Evolutionary conservation across 2,329 filamentous ascomycete species (phyloP).

Genomic region (Zymoseptoria tritici): DNA sequence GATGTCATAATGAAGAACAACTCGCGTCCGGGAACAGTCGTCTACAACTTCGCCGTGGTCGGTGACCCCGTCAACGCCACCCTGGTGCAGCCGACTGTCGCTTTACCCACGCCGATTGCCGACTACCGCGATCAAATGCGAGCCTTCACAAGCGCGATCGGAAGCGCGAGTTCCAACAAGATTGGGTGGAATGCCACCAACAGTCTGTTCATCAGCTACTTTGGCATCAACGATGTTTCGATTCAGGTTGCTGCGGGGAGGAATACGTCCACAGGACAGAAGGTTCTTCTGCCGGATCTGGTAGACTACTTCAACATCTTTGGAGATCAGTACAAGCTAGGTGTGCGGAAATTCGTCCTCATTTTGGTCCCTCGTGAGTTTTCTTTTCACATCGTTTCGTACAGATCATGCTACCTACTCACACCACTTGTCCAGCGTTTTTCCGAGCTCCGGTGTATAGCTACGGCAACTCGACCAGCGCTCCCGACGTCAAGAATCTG

Average conservation of each 20-base stretch:
- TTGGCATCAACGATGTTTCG: constrained; percentile 9
- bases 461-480: background rate
- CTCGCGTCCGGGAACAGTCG: background rate
- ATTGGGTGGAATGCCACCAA: constrained; percentile 5
- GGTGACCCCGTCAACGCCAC: constrained; percentile 6
- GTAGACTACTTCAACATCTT: constrained; percentile 1
- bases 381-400: background rate
- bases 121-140: constrained; percentile 6
- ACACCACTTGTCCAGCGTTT: too few relatives aligned
- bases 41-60: constrained; percentile 6
- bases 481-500: background rate
- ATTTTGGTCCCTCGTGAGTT: constrained; percentile 1
- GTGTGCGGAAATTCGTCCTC: constrained; percentile 3
- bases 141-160: background rate
- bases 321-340: background rate
- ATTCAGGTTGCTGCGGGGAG: constrained; percentile 1
- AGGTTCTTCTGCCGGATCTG: background rate
- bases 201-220: constrained; percentile 8
- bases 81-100: background rate
- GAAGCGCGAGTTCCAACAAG: background rate
- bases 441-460: too few relatives aligned
- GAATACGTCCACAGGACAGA: background rate
- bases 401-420: too few relatives aligned
- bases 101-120: background rate
- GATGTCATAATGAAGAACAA: constrained; percentile 1